These are phyloP conservation scores for Botrytis aclada DNA, from an alignment of 2,329 filamentous ascomycete species.

Conservation along the genomic window DNA sequence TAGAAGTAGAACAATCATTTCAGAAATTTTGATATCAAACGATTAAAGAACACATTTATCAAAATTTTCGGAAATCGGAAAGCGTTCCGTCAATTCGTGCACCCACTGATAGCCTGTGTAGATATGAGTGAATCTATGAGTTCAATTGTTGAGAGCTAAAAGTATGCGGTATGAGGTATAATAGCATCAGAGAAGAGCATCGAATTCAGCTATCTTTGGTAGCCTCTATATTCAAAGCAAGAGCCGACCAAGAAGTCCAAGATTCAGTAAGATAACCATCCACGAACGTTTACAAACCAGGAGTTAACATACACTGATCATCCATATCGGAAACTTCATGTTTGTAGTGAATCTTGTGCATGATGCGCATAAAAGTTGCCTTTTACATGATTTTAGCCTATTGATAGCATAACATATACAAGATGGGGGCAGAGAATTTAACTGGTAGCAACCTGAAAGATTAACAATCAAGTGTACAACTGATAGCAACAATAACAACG, in stretches of 20 bases:
- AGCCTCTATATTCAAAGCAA: background rate
- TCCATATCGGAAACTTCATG: background rate
- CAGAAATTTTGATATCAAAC: no score
- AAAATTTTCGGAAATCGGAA: no score
- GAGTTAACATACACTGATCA: background rate
- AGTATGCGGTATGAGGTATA: background rate
- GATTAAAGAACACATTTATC: no score
- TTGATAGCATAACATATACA: no score
- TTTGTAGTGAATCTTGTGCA: background rate
- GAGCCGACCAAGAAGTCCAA: background rate
- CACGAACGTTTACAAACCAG: background rate
- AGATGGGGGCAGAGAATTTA: background rate
- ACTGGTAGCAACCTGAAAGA: background rate
- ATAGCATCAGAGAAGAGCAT: background rate
- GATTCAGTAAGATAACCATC: fast-evolving
- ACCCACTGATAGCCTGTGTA: background rate
- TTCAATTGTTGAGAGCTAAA: background rate
- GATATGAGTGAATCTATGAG: background rate
- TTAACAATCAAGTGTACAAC: background rate
- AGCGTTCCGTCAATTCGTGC: no score
- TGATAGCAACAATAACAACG: background rate
- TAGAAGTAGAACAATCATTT: no score
- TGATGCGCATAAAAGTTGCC: fast-evolving
- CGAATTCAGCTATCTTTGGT: fast-evolving
- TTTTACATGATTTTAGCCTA: no score